Base-by-base conservation (phyloP, 2,329 filamentous ascomycete species). In the Ophiostoma novo-ulmi region DNA sequence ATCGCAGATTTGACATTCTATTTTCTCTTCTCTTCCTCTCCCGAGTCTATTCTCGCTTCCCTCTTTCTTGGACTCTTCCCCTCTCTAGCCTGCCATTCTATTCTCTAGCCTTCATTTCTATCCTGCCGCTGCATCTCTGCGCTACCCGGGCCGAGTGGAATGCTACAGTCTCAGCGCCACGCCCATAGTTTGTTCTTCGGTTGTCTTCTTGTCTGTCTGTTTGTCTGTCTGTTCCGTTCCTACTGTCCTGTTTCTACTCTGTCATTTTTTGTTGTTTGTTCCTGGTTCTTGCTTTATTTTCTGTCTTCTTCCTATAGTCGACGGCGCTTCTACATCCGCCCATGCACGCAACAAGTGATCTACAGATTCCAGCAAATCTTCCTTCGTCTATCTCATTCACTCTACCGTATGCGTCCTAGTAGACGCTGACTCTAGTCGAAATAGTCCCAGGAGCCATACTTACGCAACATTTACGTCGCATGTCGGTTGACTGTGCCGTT, bases 121-220 rank as follows among this genome's bases (percentile, higher is more conserved):
- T 48, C 10, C 17, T 48, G 17, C 44, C 44, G 17, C 17, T 31
- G 31, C 3, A 4, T 31, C 17, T 17, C 38, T 39, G 8, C 38
- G 31, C 31, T 31, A 39, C 38, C 52, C 52, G 52, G 52, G 52
- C 52, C 52, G 52, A 58, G 52, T 26, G 52, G 52, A 58, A 58
- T 58, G 52, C 52, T 58, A 26, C 22, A 14, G 52, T 58, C 52
- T 26, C 52, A 58, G 52, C 52, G 52, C 52, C 52, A 58, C 52
- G 52, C 52, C 20, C 22, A 26, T 58, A 58, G 52, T 58, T 58
- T 14, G n/a, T 58, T 58, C 44, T 48, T n/a, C 17, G 44, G 44
- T 7, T 20, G 5, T 13, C 44, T n/a, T n/a, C n/a, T n/a, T 26
- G 26, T 26, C 26, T 26, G 26, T 26, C 26, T 44, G 39, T 44